A percentile compares a stretch with the other conserved stretches of the same genome.
Conservation (phyloP, 176 grass and related monocot species). For the Avena insularis region DNA sequence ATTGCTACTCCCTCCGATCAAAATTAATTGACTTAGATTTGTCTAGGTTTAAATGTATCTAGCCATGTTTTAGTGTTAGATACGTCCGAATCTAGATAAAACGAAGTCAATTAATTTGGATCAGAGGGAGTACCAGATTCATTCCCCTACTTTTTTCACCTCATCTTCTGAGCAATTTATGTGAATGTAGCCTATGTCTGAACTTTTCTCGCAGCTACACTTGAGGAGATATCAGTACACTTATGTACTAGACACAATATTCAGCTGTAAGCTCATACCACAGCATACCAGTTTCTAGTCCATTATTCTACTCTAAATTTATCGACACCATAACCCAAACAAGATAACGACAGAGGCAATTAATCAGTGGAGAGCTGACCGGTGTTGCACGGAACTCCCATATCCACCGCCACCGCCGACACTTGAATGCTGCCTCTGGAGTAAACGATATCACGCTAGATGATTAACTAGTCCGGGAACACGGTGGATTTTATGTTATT, state of each 20-base stretch:
- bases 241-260: not conserved
- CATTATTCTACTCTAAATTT: not conserved
- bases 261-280: not conserved
- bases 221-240: not conserved
- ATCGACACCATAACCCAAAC: not conserved
- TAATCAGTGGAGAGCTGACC: constrained; percentile 25
- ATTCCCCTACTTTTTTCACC: not conserved
- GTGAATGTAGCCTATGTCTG: not conserved
- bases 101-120: no score
- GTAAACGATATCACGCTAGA: not conserved
- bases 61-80: no score
- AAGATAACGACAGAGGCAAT: not conserved
- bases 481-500: not conserved
- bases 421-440: constrained; percentile 42
- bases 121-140: no score
- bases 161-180: not conserved
- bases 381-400: constrained; percentile 28
- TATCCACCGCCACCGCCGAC: constrained; percentile 56
- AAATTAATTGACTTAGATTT: no score
- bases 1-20: no score
- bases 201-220: not conserved
- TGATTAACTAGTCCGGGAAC: not conserved
- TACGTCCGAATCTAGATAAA: no score
- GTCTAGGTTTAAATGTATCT: no score
- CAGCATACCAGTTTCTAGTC: not conserved